These are phyloP conservation scores for Candida orba DNA, from an alignment of 805 yeast genomes.

Conservation along the genomic window DNA sequence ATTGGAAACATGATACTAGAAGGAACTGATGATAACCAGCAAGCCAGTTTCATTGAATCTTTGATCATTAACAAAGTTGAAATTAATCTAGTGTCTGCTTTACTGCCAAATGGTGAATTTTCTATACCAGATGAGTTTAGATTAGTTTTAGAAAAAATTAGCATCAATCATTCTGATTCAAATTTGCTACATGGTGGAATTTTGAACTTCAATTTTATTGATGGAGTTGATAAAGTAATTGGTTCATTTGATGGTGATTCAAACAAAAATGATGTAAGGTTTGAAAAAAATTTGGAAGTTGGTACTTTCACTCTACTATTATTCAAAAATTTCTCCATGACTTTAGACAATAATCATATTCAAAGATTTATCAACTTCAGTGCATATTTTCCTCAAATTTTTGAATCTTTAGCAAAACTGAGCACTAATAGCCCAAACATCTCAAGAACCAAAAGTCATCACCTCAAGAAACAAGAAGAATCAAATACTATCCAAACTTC, in stretches of 20 bases:
- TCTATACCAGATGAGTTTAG: conserved; percentile 27
- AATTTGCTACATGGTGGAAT: conserved; percentile 43
- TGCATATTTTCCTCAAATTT: conserved; percentile 21
- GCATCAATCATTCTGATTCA: conserved; percentile 37
- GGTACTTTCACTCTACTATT: conserved; percentile 35
- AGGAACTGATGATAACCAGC: background rate
- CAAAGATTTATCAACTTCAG: conserved; percentile 26
- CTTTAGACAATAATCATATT: conserved; percentile 14
- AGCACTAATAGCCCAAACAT: conserved; percentile 2
- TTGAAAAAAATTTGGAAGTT: conserved; percentile 35
- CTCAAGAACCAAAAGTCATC: background rate
- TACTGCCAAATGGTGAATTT: conserved; percentile 35
- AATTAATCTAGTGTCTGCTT: conserved; percentile 41
- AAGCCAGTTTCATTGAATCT: conserved; percentile 25
- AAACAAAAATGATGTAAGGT: conserved; percentile 42
- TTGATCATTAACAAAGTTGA: conserved; percentile 31
- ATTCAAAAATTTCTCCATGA: conserved; percentile 32
- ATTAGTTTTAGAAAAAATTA: conserved; percentile 24
- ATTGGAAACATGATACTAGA: background rate
- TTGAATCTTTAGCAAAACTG: conserved; percentile 17
- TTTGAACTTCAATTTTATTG: conserved; percentile 24
- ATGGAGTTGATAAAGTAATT: conserved; percentile 14
- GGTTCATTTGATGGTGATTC: conserved; percentile 24
- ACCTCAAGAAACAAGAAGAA: background rate
- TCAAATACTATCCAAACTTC: conserved; percentile 19